phyloP scores from a whole-genome alignment of 2,329 filamentous ascomycete species.

The Cercospora sp. region DNA sequence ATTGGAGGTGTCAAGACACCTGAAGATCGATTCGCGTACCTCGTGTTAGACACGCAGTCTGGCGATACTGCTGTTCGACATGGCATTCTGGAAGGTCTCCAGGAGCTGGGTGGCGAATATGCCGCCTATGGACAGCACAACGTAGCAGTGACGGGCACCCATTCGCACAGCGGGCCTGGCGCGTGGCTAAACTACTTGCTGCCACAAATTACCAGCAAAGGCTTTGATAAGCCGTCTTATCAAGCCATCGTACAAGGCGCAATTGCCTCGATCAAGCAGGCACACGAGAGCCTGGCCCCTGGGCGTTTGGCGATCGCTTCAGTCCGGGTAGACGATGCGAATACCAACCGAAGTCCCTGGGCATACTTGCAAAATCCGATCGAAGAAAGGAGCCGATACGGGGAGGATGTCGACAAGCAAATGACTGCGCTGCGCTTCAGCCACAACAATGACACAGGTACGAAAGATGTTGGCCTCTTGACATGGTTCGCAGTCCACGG shows the following conservation, averaged over 20 bases:
- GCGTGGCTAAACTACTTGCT: constrained; percentile 94
- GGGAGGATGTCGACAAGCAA: constrained; percentile 68
- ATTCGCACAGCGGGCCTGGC: constrained; percentile 87
- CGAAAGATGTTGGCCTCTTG: constrained; percentile 75
- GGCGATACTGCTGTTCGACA: constrained; percentile 86
- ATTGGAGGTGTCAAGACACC: constrained; percentile 67
- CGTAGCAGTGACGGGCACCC: constrained; percentile 85
- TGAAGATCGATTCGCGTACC: constrained; percentile 76
- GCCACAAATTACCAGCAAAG: constrained; percentile 84
- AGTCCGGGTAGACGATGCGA: constrained; percentile 70
- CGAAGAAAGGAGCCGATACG: constrained; percentile 70
- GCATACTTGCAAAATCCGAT: constrained; percentile 85
- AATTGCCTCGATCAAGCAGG: constrained; percentile 75
- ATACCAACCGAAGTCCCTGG: constrained; percentile 85
- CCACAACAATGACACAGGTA: constrained; percentile 65
- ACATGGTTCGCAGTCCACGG: constrained; percentile 94
- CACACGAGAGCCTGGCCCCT: constrained; percentile 70
- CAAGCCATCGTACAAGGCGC: constrained; percentile 85
- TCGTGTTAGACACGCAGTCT: constrained; percentile 82
- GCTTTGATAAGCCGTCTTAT: constrained; percentile 85
- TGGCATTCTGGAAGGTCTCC: constrained; percentile 78
- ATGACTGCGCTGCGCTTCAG: constrained; percentile 76
- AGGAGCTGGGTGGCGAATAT: constrained; percentile 69
- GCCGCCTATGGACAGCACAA: constrained; percentile 75
- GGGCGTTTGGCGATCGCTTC: constrained; percentile 71